Evolutionary conservation across 345 rosid species (phyloP), one percentile per base, ranked within the genome.

Genomic region (Noccaea caerulescens): DNA sequence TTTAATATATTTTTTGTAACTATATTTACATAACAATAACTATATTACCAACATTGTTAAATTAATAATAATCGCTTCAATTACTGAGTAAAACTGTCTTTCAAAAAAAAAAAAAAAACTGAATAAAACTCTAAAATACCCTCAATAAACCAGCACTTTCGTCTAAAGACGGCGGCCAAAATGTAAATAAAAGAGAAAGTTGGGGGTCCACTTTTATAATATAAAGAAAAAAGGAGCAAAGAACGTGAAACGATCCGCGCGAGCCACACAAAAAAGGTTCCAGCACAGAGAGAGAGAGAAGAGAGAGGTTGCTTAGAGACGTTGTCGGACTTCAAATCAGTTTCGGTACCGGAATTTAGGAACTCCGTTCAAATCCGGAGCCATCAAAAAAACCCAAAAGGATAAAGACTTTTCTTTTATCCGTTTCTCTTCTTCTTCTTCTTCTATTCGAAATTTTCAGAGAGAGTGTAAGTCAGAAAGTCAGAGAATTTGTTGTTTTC

Each of bases 261-360:
- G 57, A 68, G 76, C 80, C 84, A 69, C 79, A 66, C 77, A 78
- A 78, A 63, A 83, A 65, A 66, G 68, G 84, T 72, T 80, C 72
- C 66, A 53, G 52, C 70, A 69, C 47, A 60, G 73, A 80, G 83
- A 79, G 76, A 59, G 44, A 78, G 54, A 53, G 39, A 75, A 78
- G 54, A 53, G 39, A 75, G 50, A 25, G 12, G 14, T 79, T 80
- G 86, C 81, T 81, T 86, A 58, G 79, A 84, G 89, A 84, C 89
- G 90, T 93, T 87, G 80, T 72, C 94, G 98, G 98, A 87, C 83
- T 83, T 75, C 70, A 93, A 93, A 81, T 38, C 77, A 63, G 65
- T 77, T 68, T 56, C 76, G 54, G 75, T 73, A 88, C 85, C 92
- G 92, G 89, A 85, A 77, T 88, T 93, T 69, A 82, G 80, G 72